A percentile compares a stretch with the other conserved stretches of the same genome.
phyloP scores from a whole-genome alignment of 257 asterid genomes.

The Cinchona pubescens region DNA sequence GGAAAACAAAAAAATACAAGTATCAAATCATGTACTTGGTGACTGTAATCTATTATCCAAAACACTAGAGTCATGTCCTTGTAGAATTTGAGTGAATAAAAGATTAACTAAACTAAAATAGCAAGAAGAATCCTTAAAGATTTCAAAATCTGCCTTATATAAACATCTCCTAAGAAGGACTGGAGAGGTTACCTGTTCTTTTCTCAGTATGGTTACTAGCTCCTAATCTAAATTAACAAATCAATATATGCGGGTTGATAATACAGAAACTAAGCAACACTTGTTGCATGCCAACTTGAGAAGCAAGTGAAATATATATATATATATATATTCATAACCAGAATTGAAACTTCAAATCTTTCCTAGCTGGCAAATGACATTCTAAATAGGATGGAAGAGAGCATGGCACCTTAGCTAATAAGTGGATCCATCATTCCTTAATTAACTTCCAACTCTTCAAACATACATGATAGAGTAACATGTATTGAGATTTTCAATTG shows the following conservation, averaged over 20 bases:
- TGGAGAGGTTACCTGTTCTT: not conserved
- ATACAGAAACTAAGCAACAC: not conserved
- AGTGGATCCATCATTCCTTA: not conserved
- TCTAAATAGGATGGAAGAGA: not conserved
- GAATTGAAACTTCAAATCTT: not conserved
- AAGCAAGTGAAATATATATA: not conserved
- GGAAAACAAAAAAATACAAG: slow-evolving; percentile 6
- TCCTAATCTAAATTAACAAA: not conserved
- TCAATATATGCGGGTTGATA: not conserved
- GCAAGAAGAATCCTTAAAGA: not conserved
- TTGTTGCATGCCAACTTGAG: not conserved
- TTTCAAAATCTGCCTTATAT: too few relatives aligned
- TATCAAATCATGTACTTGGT: not conserved
- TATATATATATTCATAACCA: not conserved
- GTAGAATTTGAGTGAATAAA: not conserved
- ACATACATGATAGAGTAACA: not conserved
- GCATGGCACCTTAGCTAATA: not conserved
- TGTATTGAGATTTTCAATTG: not conserved
- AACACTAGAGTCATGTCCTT: not conserved
- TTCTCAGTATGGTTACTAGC: not conserved
- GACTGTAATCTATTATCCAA: not conserved
- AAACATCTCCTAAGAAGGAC: not conserved
- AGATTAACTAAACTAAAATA: not conserved
- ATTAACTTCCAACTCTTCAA: not conserved
- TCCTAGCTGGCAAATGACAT: not conserved